Percentiles rank a stretch among this genome's conserved stretches.
Evolutionary conservation across 2,329 filamentous ascomycete genomes (phyloP).

Genomic region (Botrytis cinerea): DNA sequence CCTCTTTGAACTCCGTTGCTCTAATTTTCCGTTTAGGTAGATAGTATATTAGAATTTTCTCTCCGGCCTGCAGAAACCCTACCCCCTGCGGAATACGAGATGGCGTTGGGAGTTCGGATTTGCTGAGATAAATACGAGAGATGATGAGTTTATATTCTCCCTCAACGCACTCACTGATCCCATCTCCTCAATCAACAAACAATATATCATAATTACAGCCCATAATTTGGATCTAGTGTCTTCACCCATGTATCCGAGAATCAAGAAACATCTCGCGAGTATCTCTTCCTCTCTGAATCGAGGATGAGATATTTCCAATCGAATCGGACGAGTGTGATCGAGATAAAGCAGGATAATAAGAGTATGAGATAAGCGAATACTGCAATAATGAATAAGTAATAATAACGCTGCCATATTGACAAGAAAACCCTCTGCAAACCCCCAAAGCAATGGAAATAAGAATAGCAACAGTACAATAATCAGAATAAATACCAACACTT

Average conservation of each 20-base stretch:
- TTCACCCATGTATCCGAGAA: neutral
- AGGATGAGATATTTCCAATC: neutral
- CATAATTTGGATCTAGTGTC: neutral
- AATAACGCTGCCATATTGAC: neutral
- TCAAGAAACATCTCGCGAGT: too few species aligned
- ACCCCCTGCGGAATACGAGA: too few species aligned
- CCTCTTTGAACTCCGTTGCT: fast-evolving
- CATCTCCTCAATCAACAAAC: neutral
- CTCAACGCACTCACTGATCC: fast-evolving
- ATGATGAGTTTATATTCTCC: neutral
- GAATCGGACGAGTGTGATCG: neutral
- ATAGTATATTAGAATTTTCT: fast-evolving
- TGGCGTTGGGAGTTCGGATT: neutral
- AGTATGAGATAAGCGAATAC: neutral
- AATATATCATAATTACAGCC: neutral
- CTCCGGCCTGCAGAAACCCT: neutral
- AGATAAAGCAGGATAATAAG: neutral
- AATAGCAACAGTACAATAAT: neutral
- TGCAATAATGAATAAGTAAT: neutral
- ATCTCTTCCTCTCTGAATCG: neutral
- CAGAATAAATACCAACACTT: neutral
- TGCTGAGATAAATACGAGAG: neutral
- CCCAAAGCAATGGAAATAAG: neutral
- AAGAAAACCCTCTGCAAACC: fast-evolving
- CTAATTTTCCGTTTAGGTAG: neutral